Evolutionary conservation across 495 filamentous ascomycete genomes (phyloP).

Genomic region (Podospora sp.): DNA sequence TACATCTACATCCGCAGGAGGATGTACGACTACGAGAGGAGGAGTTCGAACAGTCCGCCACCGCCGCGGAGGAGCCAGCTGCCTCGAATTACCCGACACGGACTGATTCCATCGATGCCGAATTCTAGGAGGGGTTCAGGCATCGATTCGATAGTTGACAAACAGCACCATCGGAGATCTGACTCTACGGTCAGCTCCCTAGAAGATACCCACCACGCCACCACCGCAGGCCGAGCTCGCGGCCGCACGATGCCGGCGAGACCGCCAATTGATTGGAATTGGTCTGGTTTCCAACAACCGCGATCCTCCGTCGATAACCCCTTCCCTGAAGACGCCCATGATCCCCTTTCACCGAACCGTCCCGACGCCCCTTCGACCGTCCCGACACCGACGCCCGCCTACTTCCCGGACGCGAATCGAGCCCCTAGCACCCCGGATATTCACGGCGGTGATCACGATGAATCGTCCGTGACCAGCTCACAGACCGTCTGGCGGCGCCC

Average conservation of each 20-base stretch:
- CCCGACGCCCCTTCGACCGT: not conserved
- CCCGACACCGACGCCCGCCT: constrained; percentile 20
- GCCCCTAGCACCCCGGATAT: not conserved
- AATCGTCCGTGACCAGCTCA: not conserved
- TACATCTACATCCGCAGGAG: constrained; percentile 63
- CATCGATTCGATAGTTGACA: constrained; percentile 29
- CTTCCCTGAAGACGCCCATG: constrained; percentile 26
- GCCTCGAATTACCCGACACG: constrained; percentile 45
- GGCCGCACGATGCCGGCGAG: not conserved
- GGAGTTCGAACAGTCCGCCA: constrained; percentile 28
- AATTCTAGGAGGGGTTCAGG: constrained; percentile 34
- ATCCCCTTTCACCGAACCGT: constrained; percentile 15
- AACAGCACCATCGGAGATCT: constrained; percentile 31
- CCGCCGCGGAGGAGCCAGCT: constrained; percentile 21
- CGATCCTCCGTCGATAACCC: constrained; percentile 11
- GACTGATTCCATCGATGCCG: constrained; percentile 41
- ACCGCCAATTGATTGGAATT: constrained; percentile 41
- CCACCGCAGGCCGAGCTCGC: not conserved
- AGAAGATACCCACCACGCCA: constrained; percentile 18
- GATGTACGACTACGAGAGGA: constrained; percentile 36
- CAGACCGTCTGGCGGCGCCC: constrained; percentile 17
- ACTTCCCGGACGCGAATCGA: constrained; percentile 8
- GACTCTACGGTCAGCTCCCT: constrained; percentile 38
- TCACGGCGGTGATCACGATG: not conserved
- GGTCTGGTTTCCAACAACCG: constrained; percentile 36